Evolutionary conservation across 179 eudicot species (phyloP).

Genomic region (Silene vulgaris): DNA sequence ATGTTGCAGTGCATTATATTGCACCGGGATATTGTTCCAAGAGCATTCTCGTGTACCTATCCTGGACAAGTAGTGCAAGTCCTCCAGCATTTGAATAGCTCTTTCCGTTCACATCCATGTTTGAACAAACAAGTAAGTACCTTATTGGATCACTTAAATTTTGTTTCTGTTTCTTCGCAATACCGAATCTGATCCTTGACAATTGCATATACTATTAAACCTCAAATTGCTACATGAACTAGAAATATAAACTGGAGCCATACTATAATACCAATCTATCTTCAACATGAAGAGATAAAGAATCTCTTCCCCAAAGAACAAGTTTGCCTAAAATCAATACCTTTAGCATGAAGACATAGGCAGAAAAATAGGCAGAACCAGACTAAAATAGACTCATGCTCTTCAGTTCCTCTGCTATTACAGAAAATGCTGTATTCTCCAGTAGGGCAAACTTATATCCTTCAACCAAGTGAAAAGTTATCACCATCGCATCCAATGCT

Average conservation of each 20-base stretch:
- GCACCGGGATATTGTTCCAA: slow-evolving; percentile 91
- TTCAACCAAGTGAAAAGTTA: slow-evolving; percentile 60
- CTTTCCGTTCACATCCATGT: slow-evolving; percentile 72
- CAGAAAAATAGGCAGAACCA: background rate
- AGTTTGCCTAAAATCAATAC: too few relatives aligned
- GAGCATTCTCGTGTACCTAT: slow-evolving; percentile 86
- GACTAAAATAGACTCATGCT: background rate
- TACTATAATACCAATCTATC: too few relatives aligned
- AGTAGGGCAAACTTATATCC: slow-evolving; percentile 67
- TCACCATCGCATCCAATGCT: slow-evolving; percentile 78
- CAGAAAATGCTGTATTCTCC: slow-evolving; percentile 82
- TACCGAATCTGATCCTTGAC: too few relatives aligned
- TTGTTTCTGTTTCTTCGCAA: too few relatives aligned
- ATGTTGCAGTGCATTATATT: slow-evolving; percentile 62
- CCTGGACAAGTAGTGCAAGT: slow-evolving; percentile 65
- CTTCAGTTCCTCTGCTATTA: slow-evolving; percentile 14
- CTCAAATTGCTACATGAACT: too few relatives aligned
- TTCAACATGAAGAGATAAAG: too few relatives aligned
- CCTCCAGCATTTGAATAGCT: slow-evolving; percentile 57
- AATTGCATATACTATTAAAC: too few relatives aligned
- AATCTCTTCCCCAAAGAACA: too few relatives aligned
- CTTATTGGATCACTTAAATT: too few relatives aligned
- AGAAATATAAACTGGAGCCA: too few relatives aligned
- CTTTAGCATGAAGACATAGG: too few relatives aligned
- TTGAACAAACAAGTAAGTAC: slow-evolving; percentile 62